Percentiles rank a stretch among this genome's conserved stretches.
phyloP scores from a whole-genome alignment of 2,329 filamentous ascomycete genomes.

The Clonostachys solani region DNA sequence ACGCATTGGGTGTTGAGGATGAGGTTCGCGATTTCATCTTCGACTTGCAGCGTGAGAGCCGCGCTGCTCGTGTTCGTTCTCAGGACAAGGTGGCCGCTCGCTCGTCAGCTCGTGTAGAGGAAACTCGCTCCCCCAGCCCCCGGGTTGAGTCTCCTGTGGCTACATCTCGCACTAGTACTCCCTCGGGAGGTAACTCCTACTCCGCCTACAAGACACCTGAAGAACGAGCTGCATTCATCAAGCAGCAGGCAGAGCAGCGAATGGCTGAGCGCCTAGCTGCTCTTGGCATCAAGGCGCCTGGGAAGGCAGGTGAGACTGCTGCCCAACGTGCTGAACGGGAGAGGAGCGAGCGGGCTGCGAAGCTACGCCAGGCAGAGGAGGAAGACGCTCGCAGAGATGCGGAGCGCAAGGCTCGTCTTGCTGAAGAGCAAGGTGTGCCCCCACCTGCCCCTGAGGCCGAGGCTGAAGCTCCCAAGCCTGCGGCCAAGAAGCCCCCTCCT shows the following conservation, averaged over 20 bases:
- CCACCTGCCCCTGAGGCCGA: conserved; percentile 44
- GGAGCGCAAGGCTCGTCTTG: conserved; percentile 78
- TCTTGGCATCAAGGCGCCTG: conserved; percentile 80
- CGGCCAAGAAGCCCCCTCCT: conserved; percentile 64
- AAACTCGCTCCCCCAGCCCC: conserved; percentile 37
- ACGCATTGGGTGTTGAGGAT: conserved; percentile 92
- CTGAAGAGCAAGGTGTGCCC: conserved; percentile 68
- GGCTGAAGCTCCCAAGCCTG: conserved; percentile 30
- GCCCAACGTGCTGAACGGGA: conserved; percentile 87
- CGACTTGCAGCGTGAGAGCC: conserved; percentile 83
- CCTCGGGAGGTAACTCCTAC: conserved; percentile 61
- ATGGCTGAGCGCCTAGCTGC: conserved; percentile 96
- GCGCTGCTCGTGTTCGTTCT: conserved; percentile 63
- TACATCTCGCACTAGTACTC: conserved; percentile 44
- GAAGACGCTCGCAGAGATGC: conserved; percentile 87
- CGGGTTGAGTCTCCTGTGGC: conserved; percentile 49
- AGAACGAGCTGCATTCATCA: conserved; percentile 92
- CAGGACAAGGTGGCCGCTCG: conserved; percentile 50
- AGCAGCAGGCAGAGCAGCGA: conserved; percentile 92
- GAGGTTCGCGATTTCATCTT: conserved; percentile 98
- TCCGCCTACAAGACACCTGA: conserved; percentile 85
- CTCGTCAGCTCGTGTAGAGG: conserved; percentile 31
- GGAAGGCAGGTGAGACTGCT: conserved; percentile 74
- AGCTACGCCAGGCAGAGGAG: conserved; percentile 84
- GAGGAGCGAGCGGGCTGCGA: conserved; percentile 79